Conservation (phyloP, 257 asterid genomes). For the Solanum tacnaense region DNA sequence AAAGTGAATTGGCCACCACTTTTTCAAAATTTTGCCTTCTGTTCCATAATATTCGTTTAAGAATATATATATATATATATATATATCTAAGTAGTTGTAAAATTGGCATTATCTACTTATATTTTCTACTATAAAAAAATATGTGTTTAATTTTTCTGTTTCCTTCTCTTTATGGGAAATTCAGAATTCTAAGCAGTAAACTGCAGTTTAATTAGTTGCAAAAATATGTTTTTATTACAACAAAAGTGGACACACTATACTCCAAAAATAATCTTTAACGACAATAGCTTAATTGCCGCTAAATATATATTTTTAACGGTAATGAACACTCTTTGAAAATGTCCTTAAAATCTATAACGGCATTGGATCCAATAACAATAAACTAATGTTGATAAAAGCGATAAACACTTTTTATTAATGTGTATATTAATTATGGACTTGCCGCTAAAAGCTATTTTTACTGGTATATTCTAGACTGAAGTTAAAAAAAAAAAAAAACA, state of each 20-base stretch:
- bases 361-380: too few relatives aligned
- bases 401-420: too few relatives aligned
- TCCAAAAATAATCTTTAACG: neutral
- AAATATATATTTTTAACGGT: too few relatives aligned
- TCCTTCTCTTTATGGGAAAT: neutral
- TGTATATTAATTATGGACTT: too few relatives aligned
- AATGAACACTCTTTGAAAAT: too few relatives aligned
- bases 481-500: too few relatives aligned
- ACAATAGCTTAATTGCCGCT: accelerated
- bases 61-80: neutral
- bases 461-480: too few relatives aligned
- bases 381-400: too few relatives aligned
- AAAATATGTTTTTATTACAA: neutral
- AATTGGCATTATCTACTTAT: neutral
- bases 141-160: neutral
- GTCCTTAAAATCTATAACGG: too few relatives aligned
- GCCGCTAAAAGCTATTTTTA: too few relatives aligned
- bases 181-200: neutral
- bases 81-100: neutral
- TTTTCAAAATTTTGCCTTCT: neutral
- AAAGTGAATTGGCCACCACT: neutral
- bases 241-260: neutral
- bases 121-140: neutral
- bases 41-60: neutral
- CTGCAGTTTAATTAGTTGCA: neutral